Conservation (phyloP, 768 basidiomycete genomes). For the Calocera cornea region DNA sequence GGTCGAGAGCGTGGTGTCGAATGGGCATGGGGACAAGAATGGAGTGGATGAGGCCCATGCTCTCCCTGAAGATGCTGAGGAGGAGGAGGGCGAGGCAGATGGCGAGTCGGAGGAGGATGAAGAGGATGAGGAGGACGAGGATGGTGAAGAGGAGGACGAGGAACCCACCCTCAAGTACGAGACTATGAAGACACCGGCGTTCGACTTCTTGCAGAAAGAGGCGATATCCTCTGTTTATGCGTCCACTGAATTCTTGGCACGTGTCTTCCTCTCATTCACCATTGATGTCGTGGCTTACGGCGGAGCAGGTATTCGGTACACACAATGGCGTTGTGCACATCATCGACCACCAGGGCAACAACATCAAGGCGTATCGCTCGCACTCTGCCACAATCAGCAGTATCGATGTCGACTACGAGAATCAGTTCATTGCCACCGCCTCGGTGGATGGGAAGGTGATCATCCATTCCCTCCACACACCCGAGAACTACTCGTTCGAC, state of each 20-base stretch:
- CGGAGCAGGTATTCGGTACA: constrained; percentile 68
- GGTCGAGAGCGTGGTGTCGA: background rate
- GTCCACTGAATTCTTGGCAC: constrained; percentile 58
- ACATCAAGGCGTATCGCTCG: constrained; percentile 79
- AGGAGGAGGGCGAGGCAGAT: constrained; percentile 10
- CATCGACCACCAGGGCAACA: constrained; percentile 60
- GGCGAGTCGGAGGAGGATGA: constrained; percentile 12
- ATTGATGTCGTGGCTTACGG: constrained; percentile 8
- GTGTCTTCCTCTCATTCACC: constrained; percentile 16
- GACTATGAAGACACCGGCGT: constrained; percentile 54
- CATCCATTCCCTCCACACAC: constrained; percentile 63
- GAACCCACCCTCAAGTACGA: constrained; percentile 89
- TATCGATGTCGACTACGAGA: constrained; percentile 68
- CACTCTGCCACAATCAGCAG: constrained; percentile 80
- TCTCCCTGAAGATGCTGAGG: background rate
- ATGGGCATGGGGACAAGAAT: background rate
- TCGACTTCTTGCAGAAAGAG: constrained; percentile 76
- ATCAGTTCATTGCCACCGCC: constrained; percentile 82
- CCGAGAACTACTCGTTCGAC: constrained; percentile 75
- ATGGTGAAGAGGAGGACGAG: constrained; percentile 66
- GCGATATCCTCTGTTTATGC: constrained; percentile 72
- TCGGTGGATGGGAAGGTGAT: constrained; percentile 88
- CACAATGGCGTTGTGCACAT: constrained; percentile 88
- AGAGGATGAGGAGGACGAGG: constrained; percentile 40
- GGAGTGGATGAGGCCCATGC: background rate